These are phyloP conservation scores for Starmera stellimalicola DNA, from an alignment of 1,139 yeast genomes.

Conservation along the genomic window DNA sequence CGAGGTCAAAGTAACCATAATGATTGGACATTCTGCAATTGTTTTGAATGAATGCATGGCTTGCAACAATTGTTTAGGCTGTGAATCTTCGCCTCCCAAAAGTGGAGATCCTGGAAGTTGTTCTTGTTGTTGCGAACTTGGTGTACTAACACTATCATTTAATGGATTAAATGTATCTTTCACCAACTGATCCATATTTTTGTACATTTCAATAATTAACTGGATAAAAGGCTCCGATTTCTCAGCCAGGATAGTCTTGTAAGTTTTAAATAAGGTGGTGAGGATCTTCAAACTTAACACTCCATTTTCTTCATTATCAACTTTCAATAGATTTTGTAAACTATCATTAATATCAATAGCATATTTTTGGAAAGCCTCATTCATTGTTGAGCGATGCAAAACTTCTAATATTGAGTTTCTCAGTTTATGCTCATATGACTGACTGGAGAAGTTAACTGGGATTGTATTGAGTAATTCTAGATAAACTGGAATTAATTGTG, in stretches of 20 bases:
- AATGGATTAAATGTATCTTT: constrained; percentile 42
- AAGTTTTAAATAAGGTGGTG: constrained; percentile 83
- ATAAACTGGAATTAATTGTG: constrained; percentile 53
- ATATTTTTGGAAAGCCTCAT: constrained; percentile 72
- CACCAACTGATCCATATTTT: constrained; percentile 72
- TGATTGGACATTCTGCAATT: constrained; percentile 93
- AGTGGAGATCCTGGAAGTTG: constrained; percentile 30
- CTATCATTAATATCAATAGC: constrained; percentile 51
- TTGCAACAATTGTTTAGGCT: constrained; percentile 20
- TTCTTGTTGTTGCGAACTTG: not conserved
- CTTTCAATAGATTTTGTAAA: constrained; percentile 51
- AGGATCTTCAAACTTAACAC: constrained; percentile 83
- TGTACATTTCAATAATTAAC: constrained; percentile 67
- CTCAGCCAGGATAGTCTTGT: constrained; percentile 56
- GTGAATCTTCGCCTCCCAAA: constrained; percentile 22
- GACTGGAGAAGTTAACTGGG: constrained; percentile 61
- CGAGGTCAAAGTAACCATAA: constrained; percentile 85
- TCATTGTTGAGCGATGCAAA: constrained; percentile 72
- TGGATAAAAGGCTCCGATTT: constrained; percentile 76
- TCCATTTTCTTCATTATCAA: constrained; percentile 94
- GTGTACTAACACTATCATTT: constrained; percentile 17
- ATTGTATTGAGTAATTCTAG: constrained; percentile 51
- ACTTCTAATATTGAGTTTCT: constrained; percentile 73
- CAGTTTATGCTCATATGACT: constrained; percentile 62
- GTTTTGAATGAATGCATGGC: constrained; percentile 83